These are phyloP conservation scores for Cyclospora cayetanensis DNA, from an alignment of 169 alveolate genomes.

Conservation along the genomic window DNA sequence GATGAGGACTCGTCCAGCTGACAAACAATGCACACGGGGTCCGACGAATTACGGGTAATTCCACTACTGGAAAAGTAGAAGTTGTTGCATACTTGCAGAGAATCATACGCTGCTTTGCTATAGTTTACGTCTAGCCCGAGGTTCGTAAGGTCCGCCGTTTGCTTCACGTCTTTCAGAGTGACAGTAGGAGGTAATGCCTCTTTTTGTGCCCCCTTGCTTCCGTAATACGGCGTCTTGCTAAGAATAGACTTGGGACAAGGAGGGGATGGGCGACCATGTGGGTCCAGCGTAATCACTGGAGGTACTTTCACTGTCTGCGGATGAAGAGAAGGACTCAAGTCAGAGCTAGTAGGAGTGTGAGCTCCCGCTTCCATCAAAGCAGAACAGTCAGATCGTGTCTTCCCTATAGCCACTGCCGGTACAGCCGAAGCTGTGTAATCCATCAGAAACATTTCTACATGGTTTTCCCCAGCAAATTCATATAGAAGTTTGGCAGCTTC, in stretches of 20 bases:
- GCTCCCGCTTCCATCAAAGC: neutral
- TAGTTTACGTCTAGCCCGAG: slow-evolving; percentile 29
- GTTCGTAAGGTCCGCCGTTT: slow-evolving; percentile 15
- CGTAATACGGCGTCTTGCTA: slow-evolving; percentile 16
- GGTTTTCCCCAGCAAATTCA: slow-evolving; percentile 33
- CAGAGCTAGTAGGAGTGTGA: neutral
- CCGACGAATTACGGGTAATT: slow-evolving; percentile 6
- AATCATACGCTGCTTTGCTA: slow-evolving; percentile 7
- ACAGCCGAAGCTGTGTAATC: neutral
- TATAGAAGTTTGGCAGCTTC: slow-evolving; percentile 20
- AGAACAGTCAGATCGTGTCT: neutral
- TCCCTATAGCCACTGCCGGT: neutral
- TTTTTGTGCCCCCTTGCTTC: neutral
- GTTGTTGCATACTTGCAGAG: slow-evolving; percentile 11
- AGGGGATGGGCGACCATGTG: slow-evolving; percentile 1
- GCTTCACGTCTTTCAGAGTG: slow-evolving; percentile 2
- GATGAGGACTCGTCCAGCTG: slow-evolving; percentile 32
- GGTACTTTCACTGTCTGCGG: neutral
- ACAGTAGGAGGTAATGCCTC: neutral
- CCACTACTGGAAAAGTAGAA: slow-evolving; percentile 31
- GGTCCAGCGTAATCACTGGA: neutral
- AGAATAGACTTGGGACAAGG: slow-evolving; percentile 28
- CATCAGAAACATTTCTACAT: slow-evolving; percentile 21
- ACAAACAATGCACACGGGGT: slow-evolving; percentile 44
- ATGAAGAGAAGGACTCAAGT: neutral